Conservation (phyloP, 345 rosid genomes). For the Bruguiera gymnorhiza region DNA sequence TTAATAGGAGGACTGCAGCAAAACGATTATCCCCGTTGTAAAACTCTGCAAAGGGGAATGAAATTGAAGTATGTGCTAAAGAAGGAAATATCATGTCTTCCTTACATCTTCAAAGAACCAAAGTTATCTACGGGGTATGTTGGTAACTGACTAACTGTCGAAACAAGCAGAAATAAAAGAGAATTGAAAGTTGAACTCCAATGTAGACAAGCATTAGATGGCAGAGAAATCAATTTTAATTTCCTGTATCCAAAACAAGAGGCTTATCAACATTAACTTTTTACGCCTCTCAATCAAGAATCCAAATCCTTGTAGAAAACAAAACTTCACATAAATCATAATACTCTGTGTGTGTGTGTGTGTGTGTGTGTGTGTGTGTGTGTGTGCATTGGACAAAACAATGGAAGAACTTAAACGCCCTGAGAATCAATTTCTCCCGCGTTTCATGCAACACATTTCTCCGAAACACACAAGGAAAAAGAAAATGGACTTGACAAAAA, state of each 20-base stretch:
- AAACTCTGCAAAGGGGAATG: constrained; percentile 26
- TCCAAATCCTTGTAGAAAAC: too few relatives aligned
- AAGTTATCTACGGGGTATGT: constrained; percentile 2
- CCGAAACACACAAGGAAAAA: too few relatives aligned
- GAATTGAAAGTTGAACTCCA: neutral
- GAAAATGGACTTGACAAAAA: too few relatives aligned
- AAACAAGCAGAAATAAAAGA: neutral
- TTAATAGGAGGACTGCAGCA: too few relatives aligned
- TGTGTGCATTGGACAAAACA: too few relatives aligned
- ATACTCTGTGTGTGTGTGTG: too few relatives aligned
- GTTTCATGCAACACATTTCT: neutral
- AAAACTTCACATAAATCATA: too few relatives aligned
- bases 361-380: too few relatives aligned
- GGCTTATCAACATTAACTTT: neutral
- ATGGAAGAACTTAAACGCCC: too few relatives aligned
- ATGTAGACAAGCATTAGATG: neutral
- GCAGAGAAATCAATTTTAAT: neutral
- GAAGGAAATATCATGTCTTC: neutral
- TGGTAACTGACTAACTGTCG: constrained; percentile 11
- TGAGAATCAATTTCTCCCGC: too few relatives aligned
- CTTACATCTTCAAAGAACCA: neutral
- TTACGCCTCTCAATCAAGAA: neutral
- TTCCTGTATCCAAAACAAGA: neutral
- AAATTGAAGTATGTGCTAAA: constrained; percentile 23
- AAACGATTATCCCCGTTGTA: constrained; percentile 22